Base-by-base conservation (phyloP, 23 red algal genomes). In the Gracilaria vermiculophylla region DNA sequence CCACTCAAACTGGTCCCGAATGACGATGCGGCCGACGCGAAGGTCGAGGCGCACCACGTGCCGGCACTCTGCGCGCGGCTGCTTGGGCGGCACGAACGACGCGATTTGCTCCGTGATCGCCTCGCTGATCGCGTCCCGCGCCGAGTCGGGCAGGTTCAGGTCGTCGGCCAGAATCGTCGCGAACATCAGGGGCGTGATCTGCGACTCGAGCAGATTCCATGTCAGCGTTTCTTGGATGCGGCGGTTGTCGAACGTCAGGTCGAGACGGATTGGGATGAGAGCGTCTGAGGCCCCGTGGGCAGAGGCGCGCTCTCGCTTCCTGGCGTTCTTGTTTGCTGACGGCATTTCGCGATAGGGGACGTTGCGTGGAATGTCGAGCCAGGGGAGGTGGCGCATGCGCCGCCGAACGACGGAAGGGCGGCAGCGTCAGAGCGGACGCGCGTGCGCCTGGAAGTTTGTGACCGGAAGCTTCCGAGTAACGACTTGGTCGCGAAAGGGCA, bases 1-100 rank as follows among this genome's bases (percentile, higher is more conserved):
- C 95, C 95, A 98, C 49, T 98, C 95, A 60, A 98, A 98, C 53
- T 91, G 83, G 55, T 98, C 95, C 31, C 89, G 53, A 19, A 98
- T 65, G 23, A 92, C 82, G 48, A 98, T 66, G 14, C 88, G 62
- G 15, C 95, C 95, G 5, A 98, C 84, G 44, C 95, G 88, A 48
- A 98, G 49, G 72, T 98, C 90, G 40, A 98, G 56, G 32, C 71
- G 87, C 19, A 98, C 74, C 20, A 98, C 73, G 49, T 94, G 95
- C 1, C 94, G 76, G 47, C 82, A 82, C 83, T 97, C 94, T 53
- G 32, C n/a, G 12, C 76, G 62, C n/a, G 70, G 71, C n/a, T 57
- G 44, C 35, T 72, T 50, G 4, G 67, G 77, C 44, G 78, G 89
- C 2, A 76, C 55, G n/a, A 32, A 74, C 15, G 78, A 41, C 37